Evolutionary conservation across 2,329 filamentous ascomycete species (phyloP), one percentile per base, ranked within the genome.

Genomic region (Trichoderma sp.): DNA sequence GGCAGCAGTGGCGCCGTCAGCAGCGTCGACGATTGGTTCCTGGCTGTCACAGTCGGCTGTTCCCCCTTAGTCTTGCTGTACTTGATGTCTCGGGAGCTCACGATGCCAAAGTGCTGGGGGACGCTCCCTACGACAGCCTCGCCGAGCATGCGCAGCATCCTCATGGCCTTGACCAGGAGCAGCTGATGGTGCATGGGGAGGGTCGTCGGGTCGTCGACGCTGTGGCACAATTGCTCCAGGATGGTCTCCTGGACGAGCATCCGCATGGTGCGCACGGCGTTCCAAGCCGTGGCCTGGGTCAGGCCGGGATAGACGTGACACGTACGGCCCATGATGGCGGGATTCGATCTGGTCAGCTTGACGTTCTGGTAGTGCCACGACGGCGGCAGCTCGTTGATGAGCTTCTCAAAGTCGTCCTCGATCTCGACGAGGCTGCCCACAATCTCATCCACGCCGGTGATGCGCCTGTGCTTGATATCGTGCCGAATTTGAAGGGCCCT

Each of bases 81-180:
- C 50, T 70, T 72, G 19, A 76, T 72, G 66, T 79, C 78, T 56
- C 72, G 72, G 12, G 78, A 75, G 65, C 75, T 79, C 54, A 83
- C 75, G n/a, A 82, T 73, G 39, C 81, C 81, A 50, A 83, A 80
- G 68, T 83, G 78, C 68, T 83, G 81, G 0, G 82, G 82, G 2
- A 83, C 77, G 59, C 78, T 82, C 51, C 81, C 80, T 47, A 79
- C 72, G 54, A 83, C 78, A 30, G 78, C 78, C 50, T 78, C 73
- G 60, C 78, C 74, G 28, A 83, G 73, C 57, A 74, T 74, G 58
- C 77, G 73, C 34, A 83, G 72, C 63, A 78, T 67, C 41, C 71
- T 72, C 62, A 78, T 76, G 4, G 74, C 73, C 65, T 74, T 78
- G 21, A 78, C 75, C 19, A 79, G 71, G 30, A 74, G 74, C 57